Evolutionary conservation across 257 asterid genomes (phyloP), one percentile per base, ranked within the genome.

Genomic region (Voacanga thouarsii): DNA sequence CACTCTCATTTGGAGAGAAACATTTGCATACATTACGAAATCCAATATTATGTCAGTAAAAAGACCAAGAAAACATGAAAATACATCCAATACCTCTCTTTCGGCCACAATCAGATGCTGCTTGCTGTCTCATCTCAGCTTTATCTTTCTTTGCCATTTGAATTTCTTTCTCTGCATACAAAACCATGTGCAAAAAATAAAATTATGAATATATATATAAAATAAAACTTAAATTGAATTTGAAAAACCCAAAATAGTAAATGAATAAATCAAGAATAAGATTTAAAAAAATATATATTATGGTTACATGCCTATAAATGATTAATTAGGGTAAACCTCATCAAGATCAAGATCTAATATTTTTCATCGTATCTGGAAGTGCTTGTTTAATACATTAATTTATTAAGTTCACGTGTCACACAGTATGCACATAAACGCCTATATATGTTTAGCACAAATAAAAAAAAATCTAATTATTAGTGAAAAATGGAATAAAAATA

Each of bases 61-160:
- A 44, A 66, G 6, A 39, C n/a, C 19, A 56, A 41, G 55, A 65
- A 80, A 77, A 41, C 26, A 64, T 2, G n/a, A 77, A 66, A 80
- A 19, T 33, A 4, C 63, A 45, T 37, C 5, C 9, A 7, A 75
- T 78, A 81, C 79, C 85, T 33, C 76, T 80, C 50, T 67, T 47
- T 68, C 26, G 74, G 28, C 49, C 76, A 70, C 39, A 44, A 80
- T 4, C 33, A 75, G 26, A 26, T 50, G 49, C 51, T 50, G 49
- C 51, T 47, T 50, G n/a, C 43, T 60, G 59, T 26, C 57, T 51
- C 6, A 1, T 43, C 66, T 80, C 75, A 9, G 44, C 53, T 43
- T 30, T 73, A 45, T 73, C 84, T 21, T 57, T 30, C 43, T 66
- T 75, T 7, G 57, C 65, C 41, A 33, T 55, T 71, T 79, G 61